phyloP scores from a whole-genome alignment of 768 basidiomycete species.

The Galerina marginata region DNA sequence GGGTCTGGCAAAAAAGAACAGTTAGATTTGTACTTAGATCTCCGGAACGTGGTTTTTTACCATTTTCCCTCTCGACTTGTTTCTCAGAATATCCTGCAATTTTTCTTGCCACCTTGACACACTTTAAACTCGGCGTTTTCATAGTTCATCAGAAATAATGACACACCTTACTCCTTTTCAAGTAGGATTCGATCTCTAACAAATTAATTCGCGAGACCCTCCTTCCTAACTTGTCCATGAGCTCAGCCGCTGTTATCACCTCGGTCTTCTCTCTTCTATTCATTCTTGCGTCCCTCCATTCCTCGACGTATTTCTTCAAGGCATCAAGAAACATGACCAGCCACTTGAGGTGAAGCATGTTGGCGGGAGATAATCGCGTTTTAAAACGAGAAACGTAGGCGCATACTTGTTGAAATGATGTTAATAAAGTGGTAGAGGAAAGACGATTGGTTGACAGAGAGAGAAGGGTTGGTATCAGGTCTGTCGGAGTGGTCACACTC shows the following conservation, averaged over 20 bases:
- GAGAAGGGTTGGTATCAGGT: slow-evolving; percentile 88
- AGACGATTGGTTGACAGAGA: slow-evolving; percentile 81
- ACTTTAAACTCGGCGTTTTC: neutral
- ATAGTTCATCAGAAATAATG: slow-evolving; percentile 6
- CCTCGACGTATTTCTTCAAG: slow-evolving; percentile 60
- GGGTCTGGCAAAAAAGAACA: slow-evolving; percentile 16
- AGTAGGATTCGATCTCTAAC: slow-evolving; percentile 80
- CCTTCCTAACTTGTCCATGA: slow-evolving; percentile 69
- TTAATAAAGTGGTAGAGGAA: slow-evolving; percentile 56
- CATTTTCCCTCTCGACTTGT: slow-evolving; percentile 48
- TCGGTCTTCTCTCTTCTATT: slow-evolving; percentile 45
- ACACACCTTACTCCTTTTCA: slow-evolving; percentile 81
- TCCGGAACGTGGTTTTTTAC: slow-evolving; percentile 25
- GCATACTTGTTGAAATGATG: slow-evolving; percentile 75
- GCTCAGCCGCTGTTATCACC: slow-evolving; percentile 70
- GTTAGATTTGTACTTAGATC: neutral
- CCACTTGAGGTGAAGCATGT: slow-evolving; percentile 82
- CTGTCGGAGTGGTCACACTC: slow-evolving; percentile 44
- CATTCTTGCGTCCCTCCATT: slow-evolving; percentile 51
- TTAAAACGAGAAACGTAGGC: slow-evolving; percentile 81
- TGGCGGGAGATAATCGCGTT: slow-evolving; percentile 71
- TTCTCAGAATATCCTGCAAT: slow-evolving; percentile 86
- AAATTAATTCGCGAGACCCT: slow-evolving; percentile 81
- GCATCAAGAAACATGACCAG: slow-evolving; percentile 76
- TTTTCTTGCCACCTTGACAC: slow-evolving; percentile 67